Evolutionary conservation across 164 flowering plant species (phyloP).

Genomic region (Pachysandra terminalis): DNA sequence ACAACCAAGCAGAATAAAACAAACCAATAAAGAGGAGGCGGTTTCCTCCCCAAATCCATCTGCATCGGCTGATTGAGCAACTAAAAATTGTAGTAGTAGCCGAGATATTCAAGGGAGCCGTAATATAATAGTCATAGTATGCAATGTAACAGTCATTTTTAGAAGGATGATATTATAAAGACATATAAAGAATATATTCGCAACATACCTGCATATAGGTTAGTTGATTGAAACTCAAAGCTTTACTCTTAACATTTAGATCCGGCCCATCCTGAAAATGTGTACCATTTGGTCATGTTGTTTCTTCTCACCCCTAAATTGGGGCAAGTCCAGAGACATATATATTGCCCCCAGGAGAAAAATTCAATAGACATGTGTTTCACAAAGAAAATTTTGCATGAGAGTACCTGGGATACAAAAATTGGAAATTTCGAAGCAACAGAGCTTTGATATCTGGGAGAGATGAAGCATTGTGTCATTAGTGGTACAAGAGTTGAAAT

Average conservation of each 20-base stretch:
- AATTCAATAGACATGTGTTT: not conserved
- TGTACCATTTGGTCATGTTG: not conserved
- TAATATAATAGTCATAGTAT: not conserved
- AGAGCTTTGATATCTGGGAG: constrained; percentile 67
- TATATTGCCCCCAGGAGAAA: constrained; percentile 1
- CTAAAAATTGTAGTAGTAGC: too few relatives aligned
- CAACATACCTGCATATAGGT: constrained; percentile 85
- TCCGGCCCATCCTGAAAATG: constrained; percentile 80
- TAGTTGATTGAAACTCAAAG: constrained; percentile 74
- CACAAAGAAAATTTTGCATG: not conserved
- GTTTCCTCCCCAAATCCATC: too few relatives aligned
- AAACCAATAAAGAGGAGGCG: too few relatives aligned
- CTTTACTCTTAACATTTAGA: constrained; percentile 65
- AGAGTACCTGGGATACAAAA: constrained; percentile 86
- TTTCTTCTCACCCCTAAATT: not conserved
- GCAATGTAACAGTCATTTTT: not conserved
- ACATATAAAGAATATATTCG: not conserved
- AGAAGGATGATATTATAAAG: not conserved
- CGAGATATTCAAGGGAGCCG: too few relatives aligned
- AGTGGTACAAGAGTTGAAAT: constrained; percentile 12
- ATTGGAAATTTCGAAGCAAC: constrained; percentile 89
- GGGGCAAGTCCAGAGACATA: not conserved
- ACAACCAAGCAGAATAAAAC: too few relatives aligned
- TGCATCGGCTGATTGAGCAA: too few relatives aligned
- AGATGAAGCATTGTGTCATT: constrained; percentile 5